A percentile compares a stretch with the other conserved stretches of the same genome.
These are phyloP conservation scores for Cryptosporidium baileyi DNA, from an alignment of 169 alveolate genomes.

Conservation along the genomic window DNA sequence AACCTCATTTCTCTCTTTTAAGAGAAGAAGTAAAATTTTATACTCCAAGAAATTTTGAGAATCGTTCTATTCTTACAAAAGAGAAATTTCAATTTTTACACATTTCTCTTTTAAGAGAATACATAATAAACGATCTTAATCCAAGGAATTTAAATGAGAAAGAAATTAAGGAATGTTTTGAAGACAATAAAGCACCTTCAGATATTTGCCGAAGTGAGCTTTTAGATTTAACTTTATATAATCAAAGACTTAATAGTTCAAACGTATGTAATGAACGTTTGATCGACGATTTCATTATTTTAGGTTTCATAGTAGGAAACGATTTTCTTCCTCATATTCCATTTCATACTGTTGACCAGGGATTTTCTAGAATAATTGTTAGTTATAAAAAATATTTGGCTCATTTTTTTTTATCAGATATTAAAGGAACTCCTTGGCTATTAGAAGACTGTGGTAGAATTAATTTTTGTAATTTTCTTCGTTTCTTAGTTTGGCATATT, in stretches of 20 bases:
- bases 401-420: slow-evolving; percentile 66
- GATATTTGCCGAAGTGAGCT: too few species aligned
- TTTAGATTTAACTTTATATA: background rate
- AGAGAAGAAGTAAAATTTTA: slow-evolving; percentile 89
- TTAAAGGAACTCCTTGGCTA: slow-evolving; percentile 72
- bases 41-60: slow-evolving; percentile 59
- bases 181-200: too few species aligned
- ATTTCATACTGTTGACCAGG: slow-evolving; percentile 86
- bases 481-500: slow-evolving; percentile 72
- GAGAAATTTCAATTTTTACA: slow-evolving; percentile 73
- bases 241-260: background rate
- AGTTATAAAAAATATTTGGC: slow-evolving; percentile 77
- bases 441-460: slow-evolving; percentile 75
- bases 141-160: slow-evolving; percentile 36
- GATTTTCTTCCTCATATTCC: slow-evolving; percentile 95
- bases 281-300: slow-evolving; percentile 92
- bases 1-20: slow-evolving; percentile 90
- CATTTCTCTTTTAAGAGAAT: slow-evolving; percentile 75
- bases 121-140: slow-evolving; percentile 18
- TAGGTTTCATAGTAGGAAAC: slow-evolving; percentile 94
- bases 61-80: slow-evolving; percentile 64
- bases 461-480: slow-evolving; percentile 71
- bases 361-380: slow-evolving; percentile 84
- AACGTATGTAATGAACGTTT: slow-evolving; percentile 62
- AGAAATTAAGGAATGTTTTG: slow-evolving; percentile 23